phyloP scores from a whole-genome alignment of 2,329 filamentous ascomycete genomes.

The Thelonectria olida region DNA sequence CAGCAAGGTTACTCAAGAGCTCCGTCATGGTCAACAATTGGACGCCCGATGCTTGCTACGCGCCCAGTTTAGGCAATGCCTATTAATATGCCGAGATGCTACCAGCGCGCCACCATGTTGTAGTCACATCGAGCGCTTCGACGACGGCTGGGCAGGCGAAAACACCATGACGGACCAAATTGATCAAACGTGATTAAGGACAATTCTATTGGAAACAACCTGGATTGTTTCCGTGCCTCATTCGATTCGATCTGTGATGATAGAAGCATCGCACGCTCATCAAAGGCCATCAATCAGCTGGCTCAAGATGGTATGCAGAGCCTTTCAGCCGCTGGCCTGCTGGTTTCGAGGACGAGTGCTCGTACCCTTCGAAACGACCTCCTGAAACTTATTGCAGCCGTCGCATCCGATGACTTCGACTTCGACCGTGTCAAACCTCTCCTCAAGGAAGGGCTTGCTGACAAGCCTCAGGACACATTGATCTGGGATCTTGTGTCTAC shows the following conservation, averaged over 20 bases:
- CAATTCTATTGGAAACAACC: conserved; percentile 41
- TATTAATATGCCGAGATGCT: no score
- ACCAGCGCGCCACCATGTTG: no score
- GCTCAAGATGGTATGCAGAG: not conserved
- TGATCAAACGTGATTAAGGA: conserved; percentile 33
- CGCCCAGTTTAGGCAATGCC: no score
- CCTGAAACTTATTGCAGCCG: not conserved
- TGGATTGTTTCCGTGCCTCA: conserved; percentile 38
- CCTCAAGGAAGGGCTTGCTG: conserved; percentile 46
- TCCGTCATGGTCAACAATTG: no score
- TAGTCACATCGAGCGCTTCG: no score
- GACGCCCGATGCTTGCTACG: no score
- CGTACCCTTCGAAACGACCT: conserved; percentile 11
- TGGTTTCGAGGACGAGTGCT: not conserved
- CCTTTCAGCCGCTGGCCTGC: not conserved
- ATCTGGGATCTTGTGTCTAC: conserved; percentile 48
- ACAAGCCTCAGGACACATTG: conserved; percentile 37
- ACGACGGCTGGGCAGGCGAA: no score
- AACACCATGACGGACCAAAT: no score
- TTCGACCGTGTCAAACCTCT: conserved; percentile 45
- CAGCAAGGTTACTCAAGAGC: no score
- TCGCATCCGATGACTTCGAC: conserved; percentile 27
- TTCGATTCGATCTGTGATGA: conserved; percentile 38
- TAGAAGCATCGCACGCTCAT: conserved; percentile 23
- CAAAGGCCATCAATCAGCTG: conserved; percentile 35